These are phyloP conservation scores for Sporothrix brasiliensis DNA, from an alignment of 2,329 filamentous ascomycete genomes.

Conservation along the genomic window DNA sequence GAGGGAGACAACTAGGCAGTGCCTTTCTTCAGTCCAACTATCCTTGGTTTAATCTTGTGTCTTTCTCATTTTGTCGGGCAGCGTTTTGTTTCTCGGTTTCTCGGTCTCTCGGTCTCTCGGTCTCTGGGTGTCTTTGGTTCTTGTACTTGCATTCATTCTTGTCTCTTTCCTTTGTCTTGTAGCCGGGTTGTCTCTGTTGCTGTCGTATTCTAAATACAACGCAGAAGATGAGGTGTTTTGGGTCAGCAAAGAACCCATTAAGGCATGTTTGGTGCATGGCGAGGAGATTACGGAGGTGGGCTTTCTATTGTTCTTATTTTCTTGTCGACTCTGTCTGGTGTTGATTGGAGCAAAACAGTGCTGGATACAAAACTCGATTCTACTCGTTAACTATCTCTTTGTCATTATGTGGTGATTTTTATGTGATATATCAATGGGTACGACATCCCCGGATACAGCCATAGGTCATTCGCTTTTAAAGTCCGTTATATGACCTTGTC, in stretches of 20 bases:
- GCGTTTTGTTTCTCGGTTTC: not conserved
- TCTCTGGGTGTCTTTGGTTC: not conserved
- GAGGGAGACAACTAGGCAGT: not conserved
- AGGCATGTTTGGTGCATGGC: not conserved
- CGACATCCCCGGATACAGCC: too few species aligned
- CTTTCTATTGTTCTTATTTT: not conserved
- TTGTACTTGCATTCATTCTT: not conserved
- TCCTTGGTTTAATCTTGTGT: not conserved
- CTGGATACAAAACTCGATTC: not conserved
- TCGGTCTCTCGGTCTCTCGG: not conserved
- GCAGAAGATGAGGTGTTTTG: not conserved
- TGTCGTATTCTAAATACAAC: not conserved
- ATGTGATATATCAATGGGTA: not conserved
- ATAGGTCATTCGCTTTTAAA: too few species aligned
- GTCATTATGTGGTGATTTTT: not conserved
- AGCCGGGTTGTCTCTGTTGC: not conserved
- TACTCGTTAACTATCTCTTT: not conserved
- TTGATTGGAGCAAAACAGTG: slow-evolving; percentile 3
- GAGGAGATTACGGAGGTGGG: not conserved
- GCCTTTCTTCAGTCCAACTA: not conserved
- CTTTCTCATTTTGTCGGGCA: not conserved
- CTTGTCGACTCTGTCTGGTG: not conserved
- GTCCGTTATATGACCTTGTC: too few species aligned
- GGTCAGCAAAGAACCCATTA: not conserved
- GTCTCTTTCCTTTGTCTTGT: not conserved